phyloP scores from a whole-genome alignment of 1,139 yeast genomes.

The Debaryomyces fabryi region DNA sequence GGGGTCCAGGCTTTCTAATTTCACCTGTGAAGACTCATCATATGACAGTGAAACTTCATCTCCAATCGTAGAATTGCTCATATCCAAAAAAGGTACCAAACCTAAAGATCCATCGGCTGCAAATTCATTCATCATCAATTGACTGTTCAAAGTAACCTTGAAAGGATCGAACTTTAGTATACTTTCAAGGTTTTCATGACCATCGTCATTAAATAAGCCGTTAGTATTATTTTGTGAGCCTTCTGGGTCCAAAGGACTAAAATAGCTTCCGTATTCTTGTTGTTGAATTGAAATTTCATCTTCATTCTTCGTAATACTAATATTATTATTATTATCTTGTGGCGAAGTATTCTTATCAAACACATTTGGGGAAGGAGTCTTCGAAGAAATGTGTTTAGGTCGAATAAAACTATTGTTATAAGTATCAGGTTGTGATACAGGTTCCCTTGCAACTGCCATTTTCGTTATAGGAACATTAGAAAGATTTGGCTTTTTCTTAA shows the following conservation, averaged over 20 bases:
- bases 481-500: constrained; percentile 21
- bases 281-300: neutral
- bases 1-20: neutral
- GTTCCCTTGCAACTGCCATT: constrained; percentile 28
- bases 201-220: constrained; percentile 13
- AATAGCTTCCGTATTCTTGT: neutral
- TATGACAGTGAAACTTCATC: neutral
- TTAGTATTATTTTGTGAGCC: neutral
- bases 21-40: neutral
- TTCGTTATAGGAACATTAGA: constrained; percentile 26
- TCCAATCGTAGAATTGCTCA: constrained; percentile 2
- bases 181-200: constrained; percentile 26
- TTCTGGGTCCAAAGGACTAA: constrained; percentile 9
- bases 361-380: neutral
- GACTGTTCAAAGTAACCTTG: constrained; percentile 36
- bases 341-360: neutral
- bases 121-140: constrained; percentile 52
- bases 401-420: constrained; percentile 9
- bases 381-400: neutral
- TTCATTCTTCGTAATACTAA: neutral
- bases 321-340: neutral
- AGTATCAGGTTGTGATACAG: constrained; percentile 6
- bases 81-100: constrained; percentile 57
- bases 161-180: constrained; percentile 46
- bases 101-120: constrained; percentile 74